Conservation (phyloP, 257 asterid genomes). For the Anisodus acutangulus region DNA sequence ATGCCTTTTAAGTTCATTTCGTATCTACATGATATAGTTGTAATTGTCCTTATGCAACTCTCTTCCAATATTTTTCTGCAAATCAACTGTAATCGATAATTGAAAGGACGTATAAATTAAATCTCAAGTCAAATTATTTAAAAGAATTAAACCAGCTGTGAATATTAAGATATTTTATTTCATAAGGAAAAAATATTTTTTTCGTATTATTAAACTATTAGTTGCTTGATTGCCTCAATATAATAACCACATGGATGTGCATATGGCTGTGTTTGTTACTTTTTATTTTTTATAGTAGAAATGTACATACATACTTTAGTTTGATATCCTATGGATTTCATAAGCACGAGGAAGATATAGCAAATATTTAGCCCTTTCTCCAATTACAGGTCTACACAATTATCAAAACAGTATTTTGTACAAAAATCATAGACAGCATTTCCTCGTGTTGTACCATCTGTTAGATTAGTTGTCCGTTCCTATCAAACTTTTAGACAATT, state of each 20-base stretch:
- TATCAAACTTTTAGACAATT: not conserved
- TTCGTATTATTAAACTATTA: not conserved
- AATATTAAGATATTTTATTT: not conserved
- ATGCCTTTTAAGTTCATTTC: not conserved
- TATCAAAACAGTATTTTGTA: not conserved
- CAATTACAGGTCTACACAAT: not conserved
- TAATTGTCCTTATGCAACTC: not conserved
- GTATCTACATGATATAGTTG: not conserved
- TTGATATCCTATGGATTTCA: not conserved
- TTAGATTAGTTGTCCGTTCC: not conserved
- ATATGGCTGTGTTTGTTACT: not conserved
- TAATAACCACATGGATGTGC: not conserved
- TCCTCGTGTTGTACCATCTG: not conserved
- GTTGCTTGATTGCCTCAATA: slow-evolving; percentile 23
- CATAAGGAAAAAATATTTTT: not conserved
- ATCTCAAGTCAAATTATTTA: not conserved
- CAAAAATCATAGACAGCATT: not conserved
- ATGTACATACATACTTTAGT: slow-evolving; percentile 5
- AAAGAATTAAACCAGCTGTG: not conserved
- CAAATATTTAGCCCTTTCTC: not conserved
- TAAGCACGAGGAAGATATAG: slow-evolving; percentile 6
- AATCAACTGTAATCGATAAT: not conserved
- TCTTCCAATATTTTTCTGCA: not conserved
- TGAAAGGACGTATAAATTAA: not conserved
- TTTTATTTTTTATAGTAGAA: not conserved